Base-by-base conservation (phyloP, 2,329 filamentous ascomycete genomes). In the Neurospora sp. region DNA sequence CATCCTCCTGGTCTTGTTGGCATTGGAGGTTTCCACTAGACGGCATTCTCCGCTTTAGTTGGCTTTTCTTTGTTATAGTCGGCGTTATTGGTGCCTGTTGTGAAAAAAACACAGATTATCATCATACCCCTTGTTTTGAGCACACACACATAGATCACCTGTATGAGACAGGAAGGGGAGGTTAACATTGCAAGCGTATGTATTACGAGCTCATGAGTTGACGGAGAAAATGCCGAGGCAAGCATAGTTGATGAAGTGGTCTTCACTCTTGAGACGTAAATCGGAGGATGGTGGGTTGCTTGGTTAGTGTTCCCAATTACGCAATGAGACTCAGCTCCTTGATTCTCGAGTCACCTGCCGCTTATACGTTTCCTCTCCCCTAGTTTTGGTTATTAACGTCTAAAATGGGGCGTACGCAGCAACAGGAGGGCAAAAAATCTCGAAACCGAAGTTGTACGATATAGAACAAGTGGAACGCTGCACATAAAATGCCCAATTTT, bases 1-100 rank as follows among this genome's bases (percentile, higher is more conserved):
- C 84, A 84, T 39, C 85, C 84, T 40, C 68, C 70, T n/a, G 70
- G 70, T 9, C 36, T 69, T 52, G 68, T 28, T 17, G 68, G 68
- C 38, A 33, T 42, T 23, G 42, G 36, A 42, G 68, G 68, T 13
- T 66, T 66, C 68, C 46, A 69, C 38, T 69, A 52, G 58, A 23
- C 62, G 33, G 43, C 28, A 67, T 19, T 46, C 23, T 68, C 67
- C 67, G 4, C 42, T 52, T 68, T 58, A 33, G 28, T 17, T 62
- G 52, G 15, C 52, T 62, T 62, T 62, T 62, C 28, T 33, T 62
- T 62, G 52, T 62, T 62, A 62, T 62, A 62, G 52, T 62, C 15
- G 52, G 52, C 52, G 52, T 62, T 62, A 62, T 17, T 62, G 52
- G 52, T 62, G 52, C 28, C 52, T 62, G 52, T 62, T 62, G 52